These are phyloP conservation scores for Hypoxylon perforatum DNA, from an alignment of 495 filamentous ascomycete genomes.

Conservation along the genomic window DNA sequence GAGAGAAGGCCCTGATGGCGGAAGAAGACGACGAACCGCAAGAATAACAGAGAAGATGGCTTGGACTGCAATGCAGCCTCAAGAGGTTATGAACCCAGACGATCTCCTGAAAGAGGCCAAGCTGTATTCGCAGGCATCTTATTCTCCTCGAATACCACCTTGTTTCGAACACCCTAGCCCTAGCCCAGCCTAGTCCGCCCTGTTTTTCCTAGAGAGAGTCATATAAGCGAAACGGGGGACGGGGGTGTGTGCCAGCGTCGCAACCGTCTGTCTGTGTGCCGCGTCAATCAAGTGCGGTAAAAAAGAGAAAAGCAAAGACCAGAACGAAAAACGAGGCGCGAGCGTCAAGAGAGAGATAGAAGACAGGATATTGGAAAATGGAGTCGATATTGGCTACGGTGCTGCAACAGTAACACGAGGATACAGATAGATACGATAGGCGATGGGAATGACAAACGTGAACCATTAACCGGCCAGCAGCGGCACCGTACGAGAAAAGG, in stretches of 20 bases:
- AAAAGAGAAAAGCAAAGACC: neutral
- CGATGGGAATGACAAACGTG: neutral
- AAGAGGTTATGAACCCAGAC: conserved; percentile 26
- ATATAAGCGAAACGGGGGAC: conserved; percentile 20
- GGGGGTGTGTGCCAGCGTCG: too few relatives aligned
- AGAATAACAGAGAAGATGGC: conserved; percentile 15
- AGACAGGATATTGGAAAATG: conserved; percentile 3
- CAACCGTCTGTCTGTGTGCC: too few relatives aligned
- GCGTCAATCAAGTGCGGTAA: conserved; percentile 18
- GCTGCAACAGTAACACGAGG: neutral
- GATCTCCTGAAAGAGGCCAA: conserved; percentile 13
- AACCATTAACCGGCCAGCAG: neutral
- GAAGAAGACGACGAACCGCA: neutral
- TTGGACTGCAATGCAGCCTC: conserved; percentile 19
- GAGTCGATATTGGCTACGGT: neutral
- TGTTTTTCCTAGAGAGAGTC: conserved; percentile 9
- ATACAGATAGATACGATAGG: neutral
- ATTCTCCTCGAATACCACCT: conserved; percentile 29
- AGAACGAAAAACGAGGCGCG: too few relatives aligned
- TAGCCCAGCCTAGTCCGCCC: conserved; percentile 33
- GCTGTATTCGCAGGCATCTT: conserved; percentile 12
- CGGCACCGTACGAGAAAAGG: too few relatives aligned
- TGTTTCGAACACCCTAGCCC: conserved; percentile 4
- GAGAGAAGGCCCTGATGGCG: neutral
- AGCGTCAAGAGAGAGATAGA: too few relatives aligned